A percentile compares a stretch with the other conserved stretches of the same genome.
phyloP scores from a whole-genome alignment of 768 basidiomycete species.

The Suillus plorans region DNA sequence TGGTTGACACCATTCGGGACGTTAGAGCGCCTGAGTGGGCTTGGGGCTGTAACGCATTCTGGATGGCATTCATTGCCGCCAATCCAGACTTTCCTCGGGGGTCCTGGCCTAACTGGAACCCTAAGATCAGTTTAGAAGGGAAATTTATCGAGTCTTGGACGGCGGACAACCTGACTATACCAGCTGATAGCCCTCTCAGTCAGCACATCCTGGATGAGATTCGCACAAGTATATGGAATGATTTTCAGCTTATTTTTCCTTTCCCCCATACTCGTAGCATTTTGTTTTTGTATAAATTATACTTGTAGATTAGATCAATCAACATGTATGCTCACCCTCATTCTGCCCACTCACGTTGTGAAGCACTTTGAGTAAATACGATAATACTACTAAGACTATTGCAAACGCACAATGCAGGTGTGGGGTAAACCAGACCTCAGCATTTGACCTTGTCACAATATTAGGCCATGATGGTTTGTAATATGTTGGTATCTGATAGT shows the following conservation, averaged over 20 bases:
- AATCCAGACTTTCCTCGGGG: slow-evolving; percentile 1
- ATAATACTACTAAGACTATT: background rate
- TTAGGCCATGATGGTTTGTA: too few species aligned
- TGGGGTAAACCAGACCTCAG: background rate
- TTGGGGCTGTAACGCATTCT: slow-evolving; percentile 6
- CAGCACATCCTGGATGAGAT: background rate
- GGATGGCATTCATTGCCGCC: slow-evolving; percentile 3
- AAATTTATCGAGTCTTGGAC: slow-evolving; percentile 1
- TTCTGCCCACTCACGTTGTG: background rate
- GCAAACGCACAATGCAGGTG: background rate
- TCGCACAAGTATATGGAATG: background rate
- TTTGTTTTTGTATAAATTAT: too few species aligned
- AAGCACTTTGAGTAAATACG: background rate
- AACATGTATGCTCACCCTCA: background rate
- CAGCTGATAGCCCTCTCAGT: background rate
- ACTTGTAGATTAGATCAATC: background rate
- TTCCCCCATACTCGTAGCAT: background rate
- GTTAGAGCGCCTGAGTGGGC: slow-evolving; percentile 28
- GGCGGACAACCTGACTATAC: background rate
- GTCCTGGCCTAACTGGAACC: background rate
- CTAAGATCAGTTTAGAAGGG: background rate
- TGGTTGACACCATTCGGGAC: slow-evolving; percentile 70
- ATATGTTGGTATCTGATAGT: background rate
- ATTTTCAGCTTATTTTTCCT: background rate
- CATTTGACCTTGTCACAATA: background rate